Evolutionary conservation across 108 stramenopile species (phyloP).

Genomic region (Chaetoceros muelleri): DNA sequence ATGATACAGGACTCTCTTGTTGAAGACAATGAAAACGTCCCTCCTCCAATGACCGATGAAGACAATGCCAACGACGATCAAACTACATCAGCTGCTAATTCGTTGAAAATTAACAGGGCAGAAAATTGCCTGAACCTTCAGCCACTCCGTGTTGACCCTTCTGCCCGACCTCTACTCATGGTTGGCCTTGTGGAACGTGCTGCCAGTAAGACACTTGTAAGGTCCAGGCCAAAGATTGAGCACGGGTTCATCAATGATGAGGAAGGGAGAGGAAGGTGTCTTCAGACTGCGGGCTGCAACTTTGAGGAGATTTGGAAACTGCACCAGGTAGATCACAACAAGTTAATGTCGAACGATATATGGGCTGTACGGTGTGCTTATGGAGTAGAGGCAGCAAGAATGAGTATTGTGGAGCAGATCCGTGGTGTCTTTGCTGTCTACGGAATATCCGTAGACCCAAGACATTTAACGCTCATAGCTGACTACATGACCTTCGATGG

Average conservation of each 20-base stretch:
- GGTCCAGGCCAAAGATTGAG: conserved; percentile 67
- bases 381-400: conserved; percentile 96
- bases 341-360: conserved; percentile 88
- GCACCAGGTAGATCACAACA: conserved; percentile 75
- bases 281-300: conserved; percentile 93
- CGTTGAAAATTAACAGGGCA: conserved; percentile 32
- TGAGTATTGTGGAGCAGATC: conserved; percentile 91
- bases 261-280: conserved; percentile 69
- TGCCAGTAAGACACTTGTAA: conserved; percentile 65
- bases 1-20: conserved; percentile 9
- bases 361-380: conserved; percentile 85
- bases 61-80: conserved; percentile 19
- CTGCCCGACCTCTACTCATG: conserved; percentile 91
- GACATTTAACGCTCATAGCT: conserved; percentile 93
- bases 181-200: conserved; percentile 91
- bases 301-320: conserved; percentile 90
- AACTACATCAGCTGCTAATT: conserved; percentile 8
- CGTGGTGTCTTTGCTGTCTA: conserved; percentile 97
- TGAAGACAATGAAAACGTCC: conserved; percentile 39
- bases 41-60: conserved; percentile 20
- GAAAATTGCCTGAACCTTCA: conserved; percentile 46
- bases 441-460: conserved; percentile 95
- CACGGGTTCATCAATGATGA: conserved; percentile 78
- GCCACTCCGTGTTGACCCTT: conserved; percentile 62
- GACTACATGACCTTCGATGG: conserved; percentile 99